Base-by-base conservation (phyloP, 495 filamentous ascomycete species). In the Daldinia loculata region DNA sequence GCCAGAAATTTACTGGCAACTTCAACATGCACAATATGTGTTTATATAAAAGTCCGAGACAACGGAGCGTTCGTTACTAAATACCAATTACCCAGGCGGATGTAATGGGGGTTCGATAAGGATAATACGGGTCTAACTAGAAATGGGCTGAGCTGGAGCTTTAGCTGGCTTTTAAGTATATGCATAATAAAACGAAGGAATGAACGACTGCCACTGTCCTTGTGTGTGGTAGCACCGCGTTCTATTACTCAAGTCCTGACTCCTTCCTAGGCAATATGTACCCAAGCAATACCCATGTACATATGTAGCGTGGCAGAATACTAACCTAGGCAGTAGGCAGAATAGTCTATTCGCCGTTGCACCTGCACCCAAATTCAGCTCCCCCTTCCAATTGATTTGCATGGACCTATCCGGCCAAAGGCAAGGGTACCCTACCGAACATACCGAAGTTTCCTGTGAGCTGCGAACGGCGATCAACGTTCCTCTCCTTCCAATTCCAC, bases 171-270 rank as follows among this genome's bases (percentile, higher is more conserved):
- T 48, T 55, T 30, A 39, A 9, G 53, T 34, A 56, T 11, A 36
- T 56, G 30, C 17, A 36, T 56, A 34, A 32, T 11, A 24, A 57
- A 38, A 17, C 30, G 32, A 57, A 57, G 34, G 55, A 57, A 34
- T 39, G 34, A 57, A 53, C 50, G 50, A 29, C 50, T 69, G 52
- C 59, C 59, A 58, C 50, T 58, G 62, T 15, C 7, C 3, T 29
- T 11, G 43, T 48, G 43, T 48, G 59, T 63, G 66, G 66, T 69
- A 50, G 32, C 26, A 69, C 64, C 26, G 50, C 56, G 64, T 67
- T 61, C 57, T 45, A 43, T 55, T 61, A 38, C 50, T 53, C 50
- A 17, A 53, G 53, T 56, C 53, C n/a, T n/a, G n/a, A n/a, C n/a
- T n/a, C n/a, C 53, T 56, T 56, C 26, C 29, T 53, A 51, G 26